Evolutionary conservation across 352 stramenopile species (phyloP), one percentile per base, ranked within the genome.

Genomic region (Pythium brachiatum): DNA sequence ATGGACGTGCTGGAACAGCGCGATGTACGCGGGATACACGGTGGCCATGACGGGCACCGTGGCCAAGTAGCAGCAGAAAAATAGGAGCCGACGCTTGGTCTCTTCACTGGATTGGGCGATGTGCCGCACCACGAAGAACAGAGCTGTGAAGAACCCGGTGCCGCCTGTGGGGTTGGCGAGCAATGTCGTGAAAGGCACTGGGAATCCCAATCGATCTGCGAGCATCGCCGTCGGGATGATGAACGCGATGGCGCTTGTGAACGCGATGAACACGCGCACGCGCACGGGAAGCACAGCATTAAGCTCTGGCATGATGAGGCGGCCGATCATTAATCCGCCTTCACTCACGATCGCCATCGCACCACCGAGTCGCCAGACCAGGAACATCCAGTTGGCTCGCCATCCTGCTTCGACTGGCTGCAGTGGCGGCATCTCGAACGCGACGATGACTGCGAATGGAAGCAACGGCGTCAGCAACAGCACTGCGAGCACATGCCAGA

Each of bases 381-480:
- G 32, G 48, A 55, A 55, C 7, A 55, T 26, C 48, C 48, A 55
- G 53, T 60, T 60, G 25, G 53, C 25, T 26, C 25, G 23, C 53
- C 53, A 60, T 4, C 53, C 53, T 9, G 21, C 23, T 9, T 36
- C 25, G 3, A 29, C 16, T 3, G 23, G 38, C 38, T 36, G 38
- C 13, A 60, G 27, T 12, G 53, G 53, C 18, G 26, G 5, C 52
- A 56, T 47, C 15, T 62, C 56, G n/a, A 59, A 50, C 32, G 41
- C 38, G 25, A 69, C 36, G 32, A 64, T 53, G 18, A 34, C 27
- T 1, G 57, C 9, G n/a, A 57, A 25, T 20, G 50, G 51, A 13
- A 54, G 6, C 31, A 62, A 27, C 20, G 44, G 20, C 7, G 65
- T 68, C 7, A 25, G 29, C 2, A 63, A 3, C 2, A 57, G 31